These are phyloP conservation scores for Amanita rubescens DNA, from an alignment of 768 basidiomycete species.

Conservation along the genomic window DNA sequence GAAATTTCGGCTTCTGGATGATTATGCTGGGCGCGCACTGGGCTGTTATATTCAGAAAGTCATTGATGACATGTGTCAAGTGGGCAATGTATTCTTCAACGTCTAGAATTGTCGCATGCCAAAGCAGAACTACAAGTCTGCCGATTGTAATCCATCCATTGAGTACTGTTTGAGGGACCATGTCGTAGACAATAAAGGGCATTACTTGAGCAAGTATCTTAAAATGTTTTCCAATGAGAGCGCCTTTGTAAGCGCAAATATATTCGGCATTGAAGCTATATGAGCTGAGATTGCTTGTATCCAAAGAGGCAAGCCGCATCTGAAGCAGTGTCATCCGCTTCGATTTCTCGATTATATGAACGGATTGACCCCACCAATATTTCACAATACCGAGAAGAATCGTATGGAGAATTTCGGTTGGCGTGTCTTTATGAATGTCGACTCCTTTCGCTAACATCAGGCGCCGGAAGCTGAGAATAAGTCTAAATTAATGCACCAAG, in stretches of 20 bases:
- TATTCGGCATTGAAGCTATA: conserved; percentile 20
- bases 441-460: conserved; percentile 22
- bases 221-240: conserved; percentile 31
- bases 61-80: conserved; percentile 23
- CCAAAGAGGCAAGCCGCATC: background rate
- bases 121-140: conserved; percentile 22
- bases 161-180: conserved; percentile 12
- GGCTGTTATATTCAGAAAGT: conserved; percentile 28
- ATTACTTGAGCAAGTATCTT: conserved; percentile 22
- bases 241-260: conserved; percentile 25
- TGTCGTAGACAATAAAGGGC: conserved; percentile 21
- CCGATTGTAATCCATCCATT: conserved; percentile 24
- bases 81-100: conserved; percentile 16
- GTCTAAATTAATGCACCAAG: conserved; percentile 11
- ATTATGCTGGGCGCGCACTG: conserved; percentile 16
- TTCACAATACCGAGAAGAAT: conserved; percentile 41
- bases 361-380: conserved; percentile 38
- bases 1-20: conserved; percentile 42
- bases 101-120: conserved; percentile 22
- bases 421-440: conserved; percentile 35
- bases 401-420: conserved; percentile 38
- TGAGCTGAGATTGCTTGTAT: conserved; percentile 12
- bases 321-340: background rate
- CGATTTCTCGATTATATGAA: conserved; percentile 8
- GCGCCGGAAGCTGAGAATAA: background rate